Conservation (phyloP, 192 early-diverging fungal genomes). For the Backusella mclennaniae region DNA sequence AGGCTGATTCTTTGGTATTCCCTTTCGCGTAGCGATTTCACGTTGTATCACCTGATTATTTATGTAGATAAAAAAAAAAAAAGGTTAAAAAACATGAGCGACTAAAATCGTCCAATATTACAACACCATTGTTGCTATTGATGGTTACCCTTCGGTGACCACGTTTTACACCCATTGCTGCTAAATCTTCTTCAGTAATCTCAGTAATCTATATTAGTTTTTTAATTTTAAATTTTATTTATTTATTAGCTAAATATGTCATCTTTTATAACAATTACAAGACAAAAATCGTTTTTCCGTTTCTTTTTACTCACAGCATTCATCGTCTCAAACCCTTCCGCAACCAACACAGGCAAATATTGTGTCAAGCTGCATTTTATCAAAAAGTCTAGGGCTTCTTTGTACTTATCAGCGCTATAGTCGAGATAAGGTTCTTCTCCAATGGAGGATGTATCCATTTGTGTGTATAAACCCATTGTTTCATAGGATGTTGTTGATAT, state of each 20-base stretch:
- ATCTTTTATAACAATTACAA: neutral
- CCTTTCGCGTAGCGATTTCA: slow-evolving; percentile 26
- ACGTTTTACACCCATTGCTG: slow-evolving; percentile 36
- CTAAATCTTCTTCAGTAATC: slow-evolving; percentile 37
- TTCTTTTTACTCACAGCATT: slow-evolving; percentile 20
- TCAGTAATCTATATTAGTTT: slow-evolving; percentile 27
- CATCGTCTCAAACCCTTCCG: slow-evolving; percentile 35
- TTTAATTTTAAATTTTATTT: neutral
- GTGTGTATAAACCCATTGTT: slow-evolving; percentile 1
- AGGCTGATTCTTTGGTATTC: neutral
- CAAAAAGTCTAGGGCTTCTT: slow-evolving; percentile 1
- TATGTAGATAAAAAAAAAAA: neutral
- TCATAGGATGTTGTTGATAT: neutral
- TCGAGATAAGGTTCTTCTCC: neutral
- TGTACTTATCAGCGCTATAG: neutral
- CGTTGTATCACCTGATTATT: slow-evolving; percentile 30
- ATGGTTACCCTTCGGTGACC: slow-evolving; percentile 41
- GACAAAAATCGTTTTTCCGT: neutral
- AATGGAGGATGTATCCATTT: neutral
- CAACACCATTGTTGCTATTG: slow-evolving; percentile 10
- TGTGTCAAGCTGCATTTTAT: slow-evolving; percentile 25
- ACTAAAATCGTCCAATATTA: neutral
- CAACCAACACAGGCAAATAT: slow-evolving; percentile 25
- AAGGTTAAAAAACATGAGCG: neutral
- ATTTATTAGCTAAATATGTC: neutral